These are phyloP conservation scores for Umbelopsis sp. DNA, from an alignment of 371 early-diverging fungal genomes.

Conservation along the genomic window DNA sequence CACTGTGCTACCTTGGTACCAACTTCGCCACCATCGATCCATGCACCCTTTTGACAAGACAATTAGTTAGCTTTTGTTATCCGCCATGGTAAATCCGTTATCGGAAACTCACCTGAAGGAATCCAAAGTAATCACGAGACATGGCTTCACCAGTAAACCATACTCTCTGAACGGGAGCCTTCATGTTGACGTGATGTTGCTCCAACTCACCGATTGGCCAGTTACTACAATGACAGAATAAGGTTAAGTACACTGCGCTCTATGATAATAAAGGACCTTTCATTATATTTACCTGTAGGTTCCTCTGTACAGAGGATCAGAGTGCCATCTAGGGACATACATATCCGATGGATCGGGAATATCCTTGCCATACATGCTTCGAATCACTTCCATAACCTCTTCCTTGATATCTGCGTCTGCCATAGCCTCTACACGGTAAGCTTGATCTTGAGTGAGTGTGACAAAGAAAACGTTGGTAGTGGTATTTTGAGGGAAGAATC, in stretches of 20 bases:
- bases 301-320: conserved; percentile 44
- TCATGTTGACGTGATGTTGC: conserved; percentile 50
- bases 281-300: conserved; percentile 26
- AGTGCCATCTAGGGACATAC: conserved; percentile 41
- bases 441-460: conserved; percentile 36
- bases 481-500: conserved; percentile 32
- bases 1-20: conserved; percentile 31
- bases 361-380: conserved; percentile 41
- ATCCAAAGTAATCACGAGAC: conserved; percentile 45
- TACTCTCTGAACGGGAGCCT: conserved; percentile 43
- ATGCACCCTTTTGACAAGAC: conserved; percentile 33
- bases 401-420: conserved; percentile 33
- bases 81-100: conserved; percentile 23
- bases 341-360: conserved; percentile 40
- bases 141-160: conserved; percentile 55
- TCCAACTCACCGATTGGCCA: conserved; percentile 53
- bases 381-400: conserved; percentile 34
- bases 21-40: conserved; percentile 44
- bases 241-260: not conserved
- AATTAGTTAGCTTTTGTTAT: not conserved
- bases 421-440: conserved; percentile 32
- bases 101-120: conserved; percentile 29
- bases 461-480: conserved; percentile 40
- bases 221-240: conserved; percentile 32
- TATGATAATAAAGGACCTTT: not conserved